Evolutionary conservation across 2,329 filamentous ascomycete species (phyloP).

Genomic region (Tolypocladium amazonense): DNA sequence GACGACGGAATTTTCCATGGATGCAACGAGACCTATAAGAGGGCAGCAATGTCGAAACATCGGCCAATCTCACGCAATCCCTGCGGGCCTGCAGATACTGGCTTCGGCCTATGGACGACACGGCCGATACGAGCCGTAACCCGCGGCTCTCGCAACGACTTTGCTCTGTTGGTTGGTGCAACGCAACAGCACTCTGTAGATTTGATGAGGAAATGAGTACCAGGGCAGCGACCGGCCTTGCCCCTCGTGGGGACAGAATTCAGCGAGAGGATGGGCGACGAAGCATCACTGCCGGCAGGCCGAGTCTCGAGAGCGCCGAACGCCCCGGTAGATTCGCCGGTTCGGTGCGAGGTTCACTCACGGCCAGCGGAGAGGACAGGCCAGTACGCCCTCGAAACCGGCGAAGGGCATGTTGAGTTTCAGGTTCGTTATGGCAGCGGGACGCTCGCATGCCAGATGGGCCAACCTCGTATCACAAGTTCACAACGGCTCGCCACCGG

Average conservation of each 20-base stretch:
- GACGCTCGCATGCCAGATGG: neutral
- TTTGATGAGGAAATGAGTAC: neutral
- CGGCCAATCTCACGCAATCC: neutral
- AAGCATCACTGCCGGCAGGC: neutral
- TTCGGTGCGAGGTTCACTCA: neutral
- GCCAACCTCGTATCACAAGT: neutral
- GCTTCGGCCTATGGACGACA: neutral
- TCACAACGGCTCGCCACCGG: neutral
- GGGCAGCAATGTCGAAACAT: neutral
- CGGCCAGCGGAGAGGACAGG: neutral
- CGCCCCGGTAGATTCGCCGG: neutral
- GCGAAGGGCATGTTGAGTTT: neutral
- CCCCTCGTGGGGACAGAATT: neutral
- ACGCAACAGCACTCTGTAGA: neutral
- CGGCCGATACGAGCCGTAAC: neutral
- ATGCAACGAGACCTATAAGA: neutral
- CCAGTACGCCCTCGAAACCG: neutral
- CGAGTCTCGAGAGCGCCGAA: neutral
- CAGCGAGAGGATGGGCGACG: neutral
- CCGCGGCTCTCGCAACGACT: neutral
- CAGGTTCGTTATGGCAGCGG: neutral
- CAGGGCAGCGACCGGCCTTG: neutral
- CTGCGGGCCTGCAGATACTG: neutral
- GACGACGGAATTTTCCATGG: neutral
- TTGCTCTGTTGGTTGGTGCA: neutral